A percentile compares a stretch with the other conserved stretches of the same genome.
Evolutionary conservation across 345 rosid genomes (phyloP).

Genomic region (Lepidium sativum): DNA sequence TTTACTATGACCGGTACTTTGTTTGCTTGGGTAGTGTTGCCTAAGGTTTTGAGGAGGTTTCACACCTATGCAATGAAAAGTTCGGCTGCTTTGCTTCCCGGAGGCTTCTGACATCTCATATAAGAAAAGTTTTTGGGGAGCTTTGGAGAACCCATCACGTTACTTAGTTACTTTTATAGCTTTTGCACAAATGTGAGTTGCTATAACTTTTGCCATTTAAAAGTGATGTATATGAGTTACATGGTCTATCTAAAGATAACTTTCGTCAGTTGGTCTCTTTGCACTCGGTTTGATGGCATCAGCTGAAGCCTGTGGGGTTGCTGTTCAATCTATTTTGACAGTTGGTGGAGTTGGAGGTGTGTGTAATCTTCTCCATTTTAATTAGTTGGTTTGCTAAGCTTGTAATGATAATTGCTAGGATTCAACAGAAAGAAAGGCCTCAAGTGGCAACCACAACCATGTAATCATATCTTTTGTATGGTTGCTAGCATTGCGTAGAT

Average conservation of each 20-base stretch:
- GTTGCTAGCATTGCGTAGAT: not conserved
- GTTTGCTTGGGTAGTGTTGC: conserved; percentile 89
- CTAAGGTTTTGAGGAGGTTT: conserved; percentile 61
- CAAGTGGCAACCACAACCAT: not conserved
- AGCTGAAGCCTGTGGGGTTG: conserved; percentile 94
- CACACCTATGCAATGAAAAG: conserved; percentile 52
- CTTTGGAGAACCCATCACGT: conserved; percentile 86
- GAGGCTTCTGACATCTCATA: conserved; percentile 45
- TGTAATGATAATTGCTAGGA: not conserved
- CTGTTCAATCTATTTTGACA: conserved; percentile 86
- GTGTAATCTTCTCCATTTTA: not conserved
- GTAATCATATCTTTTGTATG: not conserved
- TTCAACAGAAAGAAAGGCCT: not conserved
- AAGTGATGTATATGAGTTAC: not conserved
- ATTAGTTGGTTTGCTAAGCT: not conserved
- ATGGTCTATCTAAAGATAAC: not conserved
- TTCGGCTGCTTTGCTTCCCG: conserved; percentile 44
- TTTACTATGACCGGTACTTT: conserved; percentile 47
- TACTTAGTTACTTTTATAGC: conserved; percentile 74
- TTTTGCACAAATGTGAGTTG: conserved; percentile 65
- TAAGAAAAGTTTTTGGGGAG: conserved; percentile 80
- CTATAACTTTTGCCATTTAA: not conserved
- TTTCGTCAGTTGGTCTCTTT: conserved; percentile 80
- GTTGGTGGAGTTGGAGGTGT: conserved; percentile 98
- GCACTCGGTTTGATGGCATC: conserved; percentile 69